phyloP scores from a whole-genome alignment of 2,329 filamentous ascomycete species.

The Aspergillus felis region DNA sequence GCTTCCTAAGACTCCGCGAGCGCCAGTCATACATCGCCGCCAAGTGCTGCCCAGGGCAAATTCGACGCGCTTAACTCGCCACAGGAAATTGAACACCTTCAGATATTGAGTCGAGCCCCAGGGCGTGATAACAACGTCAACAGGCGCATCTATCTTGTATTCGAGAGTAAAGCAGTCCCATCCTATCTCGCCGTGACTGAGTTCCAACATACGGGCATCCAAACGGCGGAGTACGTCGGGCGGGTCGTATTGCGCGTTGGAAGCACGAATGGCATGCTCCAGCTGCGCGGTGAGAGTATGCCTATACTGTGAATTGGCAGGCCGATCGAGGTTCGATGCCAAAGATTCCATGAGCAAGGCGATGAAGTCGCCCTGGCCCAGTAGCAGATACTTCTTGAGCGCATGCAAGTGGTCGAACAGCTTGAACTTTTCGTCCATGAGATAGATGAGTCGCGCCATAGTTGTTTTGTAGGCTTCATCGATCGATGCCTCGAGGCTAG shows the following conservation, averaged over 20 bases:
- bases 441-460: slow-evolving; percentile 87
- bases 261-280: slow-evolving; percentile 93
- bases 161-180: slow-evolving; percentile 99
- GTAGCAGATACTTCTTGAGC: slow-evolving; percentile 87
- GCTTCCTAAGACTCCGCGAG: slow-evolving; percentile 80
- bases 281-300: slow-evolving; percentile 97
- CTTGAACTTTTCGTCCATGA: slow-evolving; percentile 95
- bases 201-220: slow-evolving; percentile 96
- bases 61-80: slow-evolving; percentile 96
- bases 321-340: slow-evolving; percentile 85
- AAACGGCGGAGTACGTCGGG: slow-evolving; percentile 85
- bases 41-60: slow-evolving; percentile 88
- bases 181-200: slow-evolving; percentile 93
- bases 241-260: slow-evolving; percentile 93
- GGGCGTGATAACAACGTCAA: slow-evolving; percentile 94
- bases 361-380: slow-evolving; percentile 96
- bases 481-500: slow-evolving; percentile 85
- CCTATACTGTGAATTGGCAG: slow-evolving; percentile 93
- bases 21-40: slow-evolving; percentile 93
- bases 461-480: slow-evolving; percentile 97
- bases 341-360: slow-evolving; percentile 95
- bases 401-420: slow-evolving; percentile 88
- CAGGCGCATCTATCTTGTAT: slow-evolving; percentile 94
- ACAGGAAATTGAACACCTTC: slow-evolving; percentile 98
- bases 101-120: slow-evolving; percentile 95